Conservation (phyloP, 2,329 filamentous ascomycete species). For the Venturia carpophila region DNA sequence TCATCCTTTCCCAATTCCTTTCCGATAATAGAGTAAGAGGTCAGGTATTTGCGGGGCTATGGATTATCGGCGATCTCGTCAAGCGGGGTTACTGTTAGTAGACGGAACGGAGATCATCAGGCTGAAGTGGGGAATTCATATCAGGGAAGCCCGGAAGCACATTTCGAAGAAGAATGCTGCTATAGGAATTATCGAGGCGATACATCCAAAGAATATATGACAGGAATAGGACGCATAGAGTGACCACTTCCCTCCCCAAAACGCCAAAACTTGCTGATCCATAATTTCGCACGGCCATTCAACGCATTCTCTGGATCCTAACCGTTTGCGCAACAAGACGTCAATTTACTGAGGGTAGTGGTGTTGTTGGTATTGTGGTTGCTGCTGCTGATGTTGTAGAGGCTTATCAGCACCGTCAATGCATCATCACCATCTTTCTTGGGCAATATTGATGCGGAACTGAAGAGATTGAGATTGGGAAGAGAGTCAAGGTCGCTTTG, state of each 20-base stretch:
- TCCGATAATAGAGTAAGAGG: no score
- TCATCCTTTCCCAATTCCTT: neutral
- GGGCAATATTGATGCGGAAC: no score
- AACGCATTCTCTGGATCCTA: neutral
- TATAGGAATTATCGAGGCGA: neutral
- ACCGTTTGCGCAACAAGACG: neutral
- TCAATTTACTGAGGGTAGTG: neutral
- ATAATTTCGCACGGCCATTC: neutral
- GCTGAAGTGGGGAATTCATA: neutral
- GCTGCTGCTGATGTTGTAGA: neutral
- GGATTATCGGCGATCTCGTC: neutral
- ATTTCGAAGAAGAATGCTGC: no score
- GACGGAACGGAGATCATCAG: neutral
- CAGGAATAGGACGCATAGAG: neutral
- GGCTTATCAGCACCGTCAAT: neutral
- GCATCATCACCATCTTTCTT: no score
- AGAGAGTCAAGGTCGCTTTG: no score
- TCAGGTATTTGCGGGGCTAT: neutral
- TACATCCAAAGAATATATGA: neutral
- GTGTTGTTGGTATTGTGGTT: slow-evolving; percentile 5
- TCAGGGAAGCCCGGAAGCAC: neutral
- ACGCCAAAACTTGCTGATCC: neutral
- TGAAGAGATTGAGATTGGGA: no score
- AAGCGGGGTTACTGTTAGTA: neutral
- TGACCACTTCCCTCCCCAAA: neutral